Base-by-base conservation (phyloP, 176 grass and related monocot species). In the Aegilops speltoides region DNA sequence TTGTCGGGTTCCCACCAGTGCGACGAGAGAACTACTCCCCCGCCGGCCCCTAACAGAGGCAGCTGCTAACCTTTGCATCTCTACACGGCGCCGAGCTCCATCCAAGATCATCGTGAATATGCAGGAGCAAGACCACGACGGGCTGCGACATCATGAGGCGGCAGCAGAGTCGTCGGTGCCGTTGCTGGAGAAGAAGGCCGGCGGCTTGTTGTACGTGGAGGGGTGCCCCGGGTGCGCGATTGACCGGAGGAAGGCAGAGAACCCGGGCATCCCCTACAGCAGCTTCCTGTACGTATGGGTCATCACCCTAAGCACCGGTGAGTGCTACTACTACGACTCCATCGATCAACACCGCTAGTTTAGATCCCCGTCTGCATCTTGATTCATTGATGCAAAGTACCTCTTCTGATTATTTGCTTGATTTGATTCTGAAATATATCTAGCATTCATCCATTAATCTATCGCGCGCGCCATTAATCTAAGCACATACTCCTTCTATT, bases 141-240 rank as follows among this genome's bases (percentile, higher is more conserved):
- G 34, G 34, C 43, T 46, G 43, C 77, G 7, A 31, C 22, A n/a
- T 20, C 57, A 6, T 57, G 15, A 19, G 45, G 60, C 5, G 29
- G 29, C 5, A 23, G 63, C 37, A 6, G 71, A 73, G 70, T 73
- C 37, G 22, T 73, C 75, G 50, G 77, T 67, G 61, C 82, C 91
- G 25, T 78, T 91, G 73, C 37, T 88, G 87, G 80, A 80, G 10
- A 75, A 14, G 68, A 75, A 14, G 65, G 65, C 37, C 52, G 1
- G 33, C 8, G 62, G 78, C 73, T 29, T 83, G 85, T 65, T 60
- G 82, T 31, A 29, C 78, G 8, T 65, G 8, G 87, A 93, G 10
- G 82, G 81, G 3, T 93, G 91, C 54, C 91, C 91, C 2, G 91
- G 81, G 6, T 93, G 91, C 85, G 82, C 82, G 77, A 41, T 87